Percentiles rank a stretch among this genome's conserved stretches.
These are phyloP conservation scores for Fusarium irregulare DNA, from an alignment of 2,329 filamentous ascomycete species.

Conservation along the genomic window DNA sequence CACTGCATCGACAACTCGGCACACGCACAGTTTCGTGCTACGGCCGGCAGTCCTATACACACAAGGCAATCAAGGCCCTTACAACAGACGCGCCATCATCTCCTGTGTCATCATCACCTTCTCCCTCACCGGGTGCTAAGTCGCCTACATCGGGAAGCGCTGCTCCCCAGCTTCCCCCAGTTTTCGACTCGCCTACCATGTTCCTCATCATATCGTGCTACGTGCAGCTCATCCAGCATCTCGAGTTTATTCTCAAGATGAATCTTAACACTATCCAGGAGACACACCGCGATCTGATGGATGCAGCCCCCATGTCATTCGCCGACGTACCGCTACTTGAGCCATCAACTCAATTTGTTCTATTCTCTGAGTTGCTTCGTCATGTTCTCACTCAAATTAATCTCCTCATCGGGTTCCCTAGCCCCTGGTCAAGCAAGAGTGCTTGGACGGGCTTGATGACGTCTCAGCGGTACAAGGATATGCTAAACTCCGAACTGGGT, in stretches of 20 bases:
- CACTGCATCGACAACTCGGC: constrained; percentile 41
- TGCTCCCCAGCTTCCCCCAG: constrained; percentile 15
- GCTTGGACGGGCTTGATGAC: constrained; percentile 44
- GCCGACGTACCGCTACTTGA: constrained; percentile 44
- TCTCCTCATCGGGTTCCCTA: constrained; percentile 44
- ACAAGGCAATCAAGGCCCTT: constrained; percentile 13
- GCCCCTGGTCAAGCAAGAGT: constrained; percentile 36
- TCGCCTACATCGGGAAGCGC: constrained; percentile 6
- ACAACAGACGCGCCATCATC: constrained; percentile 2
- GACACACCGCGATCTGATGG: constrained; percentile 22
- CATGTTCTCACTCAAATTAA: constrained; percentile 45
- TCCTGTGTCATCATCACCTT: constrained; percentile 9
- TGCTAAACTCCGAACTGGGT: constrained; percentile 46
- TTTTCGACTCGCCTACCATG: constrained; percentile 44
- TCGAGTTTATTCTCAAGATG: constrained; percentile 42
- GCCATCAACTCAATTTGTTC: constrained; percentile 42
- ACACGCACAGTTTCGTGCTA: constrained; percentile 12
- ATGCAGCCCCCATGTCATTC: constrained; percentile 39
- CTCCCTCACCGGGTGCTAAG: neutral
- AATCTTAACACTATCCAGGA: constrained; percentile 32
- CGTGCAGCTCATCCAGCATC: constrained; percentile 42
- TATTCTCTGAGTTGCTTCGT: constrained; percentile 45
- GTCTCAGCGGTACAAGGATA: constrained; percentile 31
- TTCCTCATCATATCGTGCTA: constrained; percentile 49
- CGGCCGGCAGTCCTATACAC: constrained; percentile 8